These are phyloP conservation scores for Leccinum pallidistipes DNA, from an alignment of 1,284 basidiomycete genomes.

Conservation along the genomic window DNA sequence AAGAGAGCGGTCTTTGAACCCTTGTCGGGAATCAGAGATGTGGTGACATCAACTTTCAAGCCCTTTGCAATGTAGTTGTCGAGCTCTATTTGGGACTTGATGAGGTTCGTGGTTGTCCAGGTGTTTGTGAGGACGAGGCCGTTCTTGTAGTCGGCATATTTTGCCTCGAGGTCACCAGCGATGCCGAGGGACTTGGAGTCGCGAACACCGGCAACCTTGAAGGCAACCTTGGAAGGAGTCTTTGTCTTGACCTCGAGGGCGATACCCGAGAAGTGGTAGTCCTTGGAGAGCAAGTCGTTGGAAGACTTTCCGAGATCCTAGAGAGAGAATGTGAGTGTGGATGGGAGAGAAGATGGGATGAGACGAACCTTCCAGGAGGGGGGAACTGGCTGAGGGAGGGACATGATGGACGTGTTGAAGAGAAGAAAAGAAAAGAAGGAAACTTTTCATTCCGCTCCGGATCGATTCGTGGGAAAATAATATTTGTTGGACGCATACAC, in stretches of 20 bases:
- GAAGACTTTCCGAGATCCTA: constrained; percentile 97
- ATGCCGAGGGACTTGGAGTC: constrained; percentile 76
- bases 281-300: constrained; percentile 92
- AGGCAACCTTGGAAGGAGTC: constrained; percentile 86
- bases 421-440: neutral
- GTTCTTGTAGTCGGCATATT: constrained; percentile 86
- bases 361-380: constrained; percentile 85
- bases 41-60: constrained; percentile 92
- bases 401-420: constrained; percentile 50
- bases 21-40: constrained; percentile 86
- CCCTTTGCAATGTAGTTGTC: constrained; percentile 98
- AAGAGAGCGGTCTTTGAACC: constrained; percentile 81
- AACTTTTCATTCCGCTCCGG: constrained; percentile 26
- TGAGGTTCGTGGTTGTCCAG: constrained; percentile 93
- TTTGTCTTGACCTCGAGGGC: constrained; percentile 93
- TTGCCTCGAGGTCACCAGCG: constrained; percentile 87
- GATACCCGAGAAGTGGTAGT: constrained; percentile 85
- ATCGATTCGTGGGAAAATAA: constrained; percentile 32
- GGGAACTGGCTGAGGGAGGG: constrained; percentile 86
- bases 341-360: neutral
- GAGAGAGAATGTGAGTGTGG: neutral
- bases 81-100: constrained; percentile 92
- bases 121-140: constrained; percentile 90
- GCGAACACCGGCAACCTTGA: constrained; percentile 83
- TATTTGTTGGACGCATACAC: neutral